phyloP scores from a whole-genome alignment of 2,329 filamentous ascomycete species.

The Diplodia scrobiculata region DNA sequence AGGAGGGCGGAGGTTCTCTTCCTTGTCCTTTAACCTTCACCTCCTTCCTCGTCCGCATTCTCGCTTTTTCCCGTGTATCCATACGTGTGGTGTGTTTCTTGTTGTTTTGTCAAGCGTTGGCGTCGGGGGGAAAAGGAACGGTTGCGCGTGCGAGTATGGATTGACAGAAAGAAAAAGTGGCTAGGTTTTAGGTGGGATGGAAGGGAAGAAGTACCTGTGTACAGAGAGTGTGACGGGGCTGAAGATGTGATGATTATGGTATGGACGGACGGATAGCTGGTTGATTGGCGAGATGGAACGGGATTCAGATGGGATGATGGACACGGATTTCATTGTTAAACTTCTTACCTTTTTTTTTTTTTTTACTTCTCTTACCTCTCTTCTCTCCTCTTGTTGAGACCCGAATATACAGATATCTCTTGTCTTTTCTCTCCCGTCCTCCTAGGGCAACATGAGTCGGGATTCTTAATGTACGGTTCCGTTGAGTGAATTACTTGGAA shows the following conservation, averaged over 20 bases:
- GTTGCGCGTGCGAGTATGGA: not conserved
- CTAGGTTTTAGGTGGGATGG: not conserved
- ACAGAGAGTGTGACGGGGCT: not conserved
- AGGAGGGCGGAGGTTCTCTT: not conserved
- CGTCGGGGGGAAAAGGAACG: not conserved
- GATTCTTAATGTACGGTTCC: not conserved
- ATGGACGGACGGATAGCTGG: not conserved
- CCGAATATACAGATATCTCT: not conserved
- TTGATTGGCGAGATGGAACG: not conserved
- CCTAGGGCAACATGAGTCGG: not conserved
- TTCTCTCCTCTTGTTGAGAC: not conserved
- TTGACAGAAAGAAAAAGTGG: not conserved
- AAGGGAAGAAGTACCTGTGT: not conserved
- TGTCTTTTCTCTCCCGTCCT: not conserved
- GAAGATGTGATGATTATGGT: slow-evolving; percentile 18
- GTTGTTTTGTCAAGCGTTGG: slow-evolving; percentile 11
- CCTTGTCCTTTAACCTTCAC: slow-evolving; percentile 3
- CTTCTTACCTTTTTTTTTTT: not conserved
- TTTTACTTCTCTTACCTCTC: not conserved
- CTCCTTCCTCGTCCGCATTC: not conserved
- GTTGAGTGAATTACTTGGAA: not conserved
- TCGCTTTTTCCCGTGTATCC: slow-evolving; percentile 17
- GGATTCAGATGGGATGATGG: not conserved
- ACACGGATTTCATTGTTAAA: slow-evolving; percentile 15
- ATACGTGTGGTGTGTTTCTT: slow-evolving; percentile 14